Evolutionary conservation across 192 early-diverging fungal species (phyloP), one percentile per base, ranked within the genome.

Genomic region (Allomyces javanicus): DNA sequence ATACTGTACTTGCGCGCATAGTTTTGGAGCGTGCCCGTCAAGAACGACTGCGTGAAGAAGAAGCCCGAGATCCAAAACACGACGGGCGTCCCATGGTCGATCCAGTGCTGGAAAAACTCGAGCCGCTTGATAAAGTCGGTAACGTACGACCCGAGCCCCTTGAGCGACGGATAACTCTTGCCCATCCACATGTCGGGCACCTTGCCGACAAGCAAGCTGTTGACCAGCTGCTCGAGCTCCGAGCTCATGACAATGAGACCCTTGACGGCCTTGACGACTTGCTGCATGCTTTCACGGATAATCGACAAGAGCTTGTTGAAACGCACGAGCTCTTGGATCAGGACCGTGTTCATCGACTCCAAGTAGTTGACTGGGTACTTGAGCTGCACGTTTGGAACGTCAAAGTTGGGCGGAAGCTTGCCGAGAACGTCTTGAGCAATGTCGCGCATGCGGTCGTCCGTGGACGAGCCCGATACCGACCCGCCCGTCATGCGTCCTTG

Each of bases 41-140:
- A 81, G 66, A 85, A 85, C 12, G 83, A 85, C 67, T 83, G 83
- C 23, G 83, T 85, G 65, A 85, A 85, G 67, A 85, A 85, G 72
- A 85, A 84, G 9, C 82, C 83, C 64, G 74, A 75, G 79, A 85
- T 80, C 82, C 82, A 84, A 66, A 84, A 85, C 4, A 84, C 75
- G 23, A 65, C 71, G 17, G 82, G 82, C 22, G 71, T 70, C 6
- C 83, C 83, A 11, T 73, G 65, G 10, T 84, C 82, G 66, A 66
- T 76, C 83, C 83, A 85, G 7, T 65, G 72, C 65, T 78, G 71
- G 72, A 85, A 85, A 63, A 85, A 84, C 64, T 70, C 68, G 24
- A 85, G 72, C 62, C 83, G 63, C 21, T 66, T 43, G 12, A 82
- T 76, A 23, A 85, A 68, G 75, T 85, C 83, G 10, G 67, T 70